These are phyloP conservation scores for Cryptococcus floricola DNA, from an alignment of 1,284 basidiomycete genomes.

Conservation along the genomic window DNA sequence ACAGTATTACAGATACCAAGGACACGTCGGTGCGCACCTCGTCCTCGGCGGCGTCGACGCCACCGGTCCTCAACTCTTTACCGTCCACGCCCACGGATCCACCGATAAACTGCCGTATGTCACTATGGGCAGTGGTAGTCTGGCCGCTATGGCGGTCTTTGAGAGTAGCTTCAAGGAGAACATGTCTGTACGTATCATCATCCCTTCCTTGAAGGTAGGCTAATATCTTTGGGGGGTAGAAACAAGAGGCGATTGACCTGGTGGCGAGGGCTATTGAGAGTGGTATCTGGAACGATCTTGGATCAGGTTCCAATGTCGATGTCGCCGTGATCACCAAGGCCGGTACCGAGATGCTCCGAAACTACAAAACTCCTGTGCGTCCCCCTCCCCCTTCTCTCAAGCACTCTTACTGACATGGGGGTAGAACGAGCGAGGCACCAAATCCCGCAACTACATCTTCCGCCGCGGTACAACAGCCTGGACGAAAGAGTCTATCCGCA, in stretches of 20 bases:
- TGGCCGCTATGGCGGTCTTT: constrained; percentile 98
- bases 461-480: constrained; percentile 80
- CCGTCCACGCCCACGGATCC: constrained; percentile 92
- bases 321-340: constrained; percentile 86
- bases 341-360: constrained; percentile 81
- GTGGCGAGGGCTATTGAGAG: constrained; percentile 85
- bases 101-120: constrained; percentile 99
- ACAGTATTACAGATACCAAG: constrained; percentile 67
- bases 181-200: constrained; percentile 62
- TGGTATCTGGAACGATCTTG: constrained; percentile 99
- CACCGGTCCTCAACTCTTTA: constrained; percentile 92
- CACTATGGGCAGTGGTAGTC: constrained; percentile 94
- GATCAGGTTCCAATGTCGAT: constrained; percentile 95
- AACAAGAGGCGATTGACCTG: constrained; percentile 74
- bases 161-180: constrained; percentile 80
- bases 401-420: background rate
- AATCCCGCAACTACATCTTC: constrained; percentile 82
- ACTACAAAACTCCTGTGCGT: constrained; percentile 74
- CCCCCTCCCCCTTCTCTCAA: constrained; percentile 9
- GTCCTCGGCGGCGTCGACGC: constrained; percentile 95
- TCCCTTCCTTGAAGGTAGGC: background rate
- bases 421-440: constrained; percentile 66
- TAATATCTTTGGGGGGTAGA: constrained; percentile 43
- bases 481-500: constrained; percentile 72
- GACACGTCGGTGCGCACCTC: constrained; percentile 89